These are phyloP conservation scores for Tuctoria greenei DNA, from an alignment of 176 grass and related monocot species.

Conservation along the genomic window DNA sequence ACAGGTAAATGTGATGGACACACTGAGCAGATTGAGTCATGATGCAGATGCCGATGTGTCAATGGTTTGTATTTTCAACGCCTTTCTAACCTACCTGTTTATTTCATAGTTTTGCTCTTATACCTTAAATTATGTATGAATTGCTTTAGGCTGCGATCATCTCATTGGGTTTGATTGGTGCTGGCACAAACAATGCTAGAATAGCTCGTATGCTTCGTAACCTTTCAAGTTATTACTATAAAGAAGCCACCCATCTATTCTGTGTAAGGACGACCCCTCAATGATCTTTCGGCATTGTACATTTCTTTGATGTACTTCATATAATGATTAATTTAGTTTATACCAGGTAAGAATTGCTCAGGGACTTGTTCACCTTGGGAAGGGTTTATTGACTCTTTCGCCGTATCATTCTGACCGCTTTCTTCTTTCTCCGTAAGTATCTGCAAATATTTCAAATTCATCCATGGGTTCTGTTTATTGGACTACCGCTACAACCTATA, in stretches of 20 bases:
- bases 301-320: background rate
- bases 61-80: conserved; percentile 51
- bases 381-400: conserved; percentile 94
- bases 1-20: conserved; percentile 99
- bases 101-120: conserved; percentile 1
- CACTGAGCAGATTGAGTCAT: conserved; percentile 97
- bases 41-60: conserved; percentile 95
- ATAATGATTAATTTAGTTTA: conserved; percentile 30
- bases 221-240: conserved; percentile 99
- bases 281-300: background rate
- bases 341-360: conserved; percentile 98
- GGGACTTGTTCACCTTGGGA: conserved; percentile 95
- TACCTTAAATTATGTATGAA: conserved; percentile 20
- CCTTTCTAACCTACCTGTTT: conserved; percentile 2
- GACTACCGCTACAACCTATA: background rate
- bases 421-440: conserved; percentile 88
- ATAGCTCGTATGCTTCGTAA: conserved; percentile 98
- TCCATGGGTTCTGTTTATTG: background rate
- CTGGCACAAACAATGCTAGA: conserved; percentile 96
- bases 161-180: conserved; percentile 90
- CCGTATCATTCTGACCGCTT: conserved; percentile 97
- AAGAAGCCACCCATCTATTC: conserved; percentile 97
- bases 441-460: background rate
- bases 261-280: conserved; percentile 62
- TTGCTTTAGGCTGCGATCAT: conserved; percentile 76